Evolutionary conservation across 1,284 basidiomycete species (phyloP), one percentile per base, ranked within the genome.

Genomic region (Cryptococcus jaspeensis): DNA sequence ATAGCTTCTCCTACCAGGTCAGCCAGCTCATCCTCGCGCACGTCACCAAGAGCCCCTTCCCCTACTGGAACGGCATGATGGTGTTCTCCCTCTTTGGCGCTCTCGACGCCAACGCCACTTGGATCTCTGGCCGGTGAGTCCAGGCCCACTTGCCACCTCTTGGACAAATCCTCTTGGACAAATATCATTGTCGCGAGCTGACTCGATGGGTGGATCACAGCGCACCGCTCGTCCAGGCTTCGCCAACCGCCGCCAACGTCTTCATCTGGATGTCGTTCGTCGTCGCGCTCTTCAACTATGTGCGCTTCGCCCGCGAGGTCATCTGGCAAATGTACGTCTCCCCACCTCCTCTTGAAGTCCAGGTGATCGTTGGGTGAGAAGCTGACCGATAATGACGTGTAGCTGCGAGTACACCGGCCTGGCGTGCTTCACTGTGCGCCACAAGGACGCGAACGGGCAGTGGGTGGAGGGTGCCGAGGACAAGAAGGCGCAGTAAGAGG

Each of bases 1-100:
- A 5, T 43, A 74, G 75, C 43, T 79, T 80, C 61, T 79, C 81
- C 4, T 81, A 83, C 69, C 79, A 83, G 69, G 94, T 97, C 44
- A 91, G 92, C 38, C 81, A 89, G 64, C 89, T 98, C 79, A 98
- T 98, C 72, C 80, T 97, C 37, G 91, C 93, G 0, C 95, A 99
- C 76, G 86, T 98, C 41, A 94, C 92, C 50, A 86, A 85, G 63
- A 82, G 84, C 40, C 80, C 85, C 6, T 96, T 97, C 81, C 94
- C 94, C 0, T 83, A 84, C 74, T 93, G 88, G 85, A 91, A 96
- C 75, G 83, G 84, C 64, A 84, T 92, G 72, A 92, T 92, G 85
- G 74, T 92, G 9, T 90, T 88, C 85, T 89, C 85, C 60, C 74
- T 86, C 5, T 70, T 92, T 13, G 87, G 87, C 4, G 88, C 88